These are phyloP conservation scores for Debaryomycetaceae sp. DNA, from an alignment of 1,139 yeast genomes.

Conservation along the genomic window DNA sequence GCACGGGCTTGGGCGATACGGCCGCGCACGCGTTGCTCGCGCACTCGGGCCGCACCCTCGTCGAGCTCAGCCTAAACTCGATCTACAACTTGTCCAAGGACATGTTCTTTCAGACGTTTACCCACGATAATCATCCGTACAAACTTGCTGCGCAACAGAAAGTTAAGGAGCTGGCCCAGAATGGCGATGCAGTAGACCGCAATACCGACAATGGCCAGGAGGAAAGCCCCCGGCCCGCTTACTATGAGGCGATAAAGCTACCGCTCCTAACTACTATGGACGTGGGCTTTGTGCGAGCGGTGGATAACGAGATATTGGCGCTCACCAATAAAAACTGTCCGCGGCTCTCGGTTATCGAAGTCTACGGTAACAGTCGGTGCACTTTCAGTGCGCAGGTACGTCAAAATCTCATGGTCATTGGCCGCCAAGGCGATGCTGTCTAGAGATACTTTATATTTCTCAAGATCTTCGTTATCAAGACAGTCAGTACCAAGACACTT, in stretches of 20 bases:
- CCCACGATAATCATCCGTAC: conserved; percentile 22
- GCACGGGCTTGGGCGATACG: conserved; percentile 51
- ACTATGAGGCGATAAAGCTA: conserved; percentile 13
- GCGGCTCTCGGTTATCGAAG: conserved; percentile 55
- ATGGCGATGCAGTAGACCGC: background rate
- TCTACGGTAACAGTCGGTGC: conserved; percentile 68
- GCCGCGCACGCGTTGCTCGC: conserved; percentile 48
- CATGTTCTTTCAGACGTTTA: conserved; percentile 34
- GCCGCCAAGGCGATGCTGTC: conserved; percentile 55
- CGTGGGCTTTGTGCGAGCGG: conserved; percentile 63
- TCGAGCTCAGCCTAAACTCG: conserved; percentile 64
- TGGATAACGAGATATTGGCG: conserved; percentile 54
- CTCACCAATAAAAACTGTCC: conserved; percentile 47
- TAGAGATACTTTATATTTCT: background rate
- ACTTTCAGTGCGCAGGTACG: conserved; percentile 43
- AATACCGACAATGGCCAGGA: conserved; percentile 2
- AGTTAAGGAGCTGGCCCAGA: conserved; percentile 4
- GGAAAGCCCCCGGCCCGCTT: conserved; percentile 1
- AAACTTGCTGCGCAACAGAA: conserved; percentile 19
- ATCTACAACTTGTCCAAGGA: conserved; percentile 43
- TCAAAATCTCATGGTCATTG: conserved; percentile 53
- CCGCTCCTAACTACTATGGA: conserved; percentile 59
- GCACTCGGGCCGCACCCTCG: conserved; percentile 59
- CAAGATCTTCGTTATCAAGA: too few relatives aligned
- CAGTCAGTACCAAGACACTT: too few relatives aligned